Evolutionary conservation across 2,329 filamentous ascomycete species (phyloP).

Genomic region (Xylaria sp.): DNA sequence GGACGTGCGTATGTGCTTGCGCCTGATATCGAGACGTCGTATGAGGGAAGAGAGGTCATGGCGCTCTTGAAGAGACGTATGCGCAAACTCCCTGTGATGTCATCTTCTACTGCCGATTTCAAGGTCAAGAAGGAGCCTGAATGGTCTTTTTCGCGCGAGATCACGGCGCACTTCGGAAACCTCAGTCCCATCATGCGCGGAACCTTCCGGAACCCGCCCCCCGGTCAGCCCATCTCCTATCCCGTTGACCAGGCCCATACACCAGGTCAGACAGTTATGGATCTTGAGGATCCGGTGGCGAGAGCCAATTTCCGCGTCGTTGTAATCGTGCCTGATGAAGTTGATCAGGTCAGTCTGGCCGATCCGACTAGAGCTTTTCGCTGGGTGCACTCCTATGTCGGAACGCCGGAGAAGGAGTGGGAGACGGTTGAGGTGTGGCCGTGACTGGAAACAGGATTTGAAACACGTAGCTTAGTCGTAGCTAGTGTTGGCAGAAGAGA

Average conservation of each 20-base stretch:
- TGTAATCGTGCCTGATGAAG: conserved; percentile 71
- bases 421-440: conserved; percentile 65
- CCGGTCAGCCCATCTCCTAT: conserved; percentile 56
- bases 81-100: conserved; percentile 36
- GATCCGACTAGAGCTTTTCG: conserved; percentile 58
- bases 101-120: too few species aligned
- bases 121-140: conserved; percentile 20
- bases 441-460: conserved; percentile 28
- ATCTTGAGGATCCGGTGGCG: conserved; percentile 65
- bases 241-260: conserved; percentile 39
- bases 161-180: conserved; percentile 88
- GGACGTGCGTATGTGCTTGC: conserved; percentile 73
- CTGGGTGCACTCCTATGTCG: conserved; percentile 61
- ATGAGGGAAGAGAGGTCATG: conserved; percentile 53
- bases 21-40: conserved; percentile 49
- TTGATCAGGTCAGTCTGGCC: conserved; percentile 69
- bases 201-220: conserved; percentile 66
- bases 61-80: conserved; percentile 58
- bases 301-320: conserved; percentile 75
- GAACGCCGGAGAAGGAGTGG: conserved; percentile 48
- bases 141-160: conserved; percentile 75
- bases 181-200: conserved; percentile 74
- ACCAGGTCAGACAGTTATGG: conserved; percentile 61
- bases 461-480: background rate
- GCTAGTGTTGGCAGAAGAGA: too few species aligned